These are phyloP conservation scores for Fusarium verticillioides DNA, from an alignment of 2,329 filamentous ascomycete genomes.

Conservation along the genomic window DNA sequence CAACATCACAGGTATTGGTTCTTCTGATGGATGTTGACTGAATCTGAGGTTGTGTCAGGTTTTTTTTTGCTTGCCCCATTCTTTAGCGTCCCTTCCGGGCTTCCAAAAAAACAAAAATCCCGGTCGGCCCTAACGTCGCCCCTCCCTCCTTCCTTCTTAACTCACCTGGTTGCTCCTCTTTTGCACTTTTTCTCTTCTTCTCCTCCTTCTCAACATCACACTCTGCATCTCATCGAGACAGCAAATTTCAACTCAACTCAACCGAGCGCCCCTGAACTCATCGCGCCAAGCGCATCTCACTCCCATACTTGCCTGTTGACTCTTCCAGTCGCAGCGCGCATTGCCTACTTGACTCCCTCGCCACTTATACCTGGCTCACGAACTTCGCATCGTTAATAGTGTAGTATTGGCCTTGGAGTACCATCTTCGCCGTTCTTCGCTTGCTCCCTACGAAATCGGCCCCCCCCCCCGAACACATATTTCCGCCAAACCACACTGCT, in stretches of 20 bases:
- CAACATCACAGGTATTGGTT: background rate
- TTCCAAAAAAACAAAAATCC: constrained; percentile 38
- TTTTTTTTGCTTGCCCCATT: constrained; percentile 38
- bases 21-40: background rate
- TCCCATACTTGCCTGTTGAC: constrained; percentile 41
- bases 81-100: constrained; percentile 15
- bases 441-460: constrained; percentile 35
- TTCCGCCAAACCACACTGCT: constrained; percentile 55
- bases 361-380: constrained; percentile 9
- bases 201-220: constrained; percentile 34
- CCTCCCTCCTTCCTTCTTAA: constrained; percentile 41
- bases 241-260: constrained; percentile 12
- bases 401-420: constrained; percentile 28
- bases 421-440: constrained; percentile 25
- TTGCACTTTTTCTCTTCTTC: constrained; percentile 31
- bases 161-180: constrained; percentile 35
- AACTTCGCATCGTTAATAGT: constrained; percentile 21
- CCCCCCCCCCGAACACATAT: constrained; percentile 46
- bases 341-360: constrained; percentile 22
- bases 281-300: constrained; percentile 38
- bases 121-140: constrained; percentile 45
- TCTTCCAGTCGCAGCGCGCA: constrained; percentile 44
- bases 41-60: constrained; percentile 4
- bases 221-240: constrained; percentile 44
- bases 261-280: constrained; percentile 21